A percentile compares a stretch with the other conserved stretches of the same genome.
These are phyloP conservation scores for Scutellaria baicalensis DNA, from an alignment of 257 asterid genomes.

Conservation along the genomic window DNA sequence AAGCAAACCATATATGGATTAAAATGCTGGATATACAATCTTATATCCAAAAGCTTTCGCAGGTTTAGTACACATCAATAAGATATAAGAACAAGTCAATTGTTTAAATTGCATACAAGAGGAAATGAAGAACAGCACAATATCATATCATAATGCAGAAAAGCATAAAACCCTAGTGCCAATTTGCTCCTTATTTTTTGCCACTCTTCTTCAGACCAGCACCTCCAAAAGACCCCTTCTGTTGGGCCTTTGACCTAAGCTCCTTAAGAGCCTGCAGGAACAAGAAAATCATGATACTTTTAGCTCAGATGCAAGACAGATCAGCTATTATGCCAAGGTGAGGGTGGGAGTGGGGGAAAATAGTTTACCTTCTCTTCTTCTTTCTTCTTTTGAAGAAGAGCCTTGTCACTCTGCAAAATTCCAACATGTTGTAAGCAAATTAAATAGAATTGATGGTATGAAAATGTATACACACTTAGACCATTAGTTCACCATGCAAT, in stretches of 20 bases:
- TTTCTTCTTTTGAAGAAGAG: slow-evolving; percentile 67
- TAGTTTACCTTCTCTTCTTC: slow-evolving; percentile 69
- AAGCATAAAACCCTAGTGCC: not conserved
- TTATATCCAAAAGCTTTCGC: not conserved
- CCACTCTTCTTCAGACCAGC: slow-evolving; percentile 84
- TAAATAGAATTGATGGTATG: not conserved
- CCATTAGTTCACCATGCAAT: not conserved
- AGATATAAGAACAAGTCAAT: not conserved
- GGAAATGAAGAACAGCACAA: not conserved
- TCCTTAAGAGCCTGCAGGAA: slow-evolving; percentile 61
- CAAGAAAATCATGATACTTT: not conserved
- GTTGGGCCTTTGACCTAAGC: slow-evolving; percentile 63
- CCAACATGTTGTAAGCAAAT: not conserved
- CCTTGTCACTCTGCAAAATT: slow-evolving; percentile 52
- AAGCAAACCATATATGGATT: not conserved
- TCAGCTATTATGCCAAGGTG: not conserved
- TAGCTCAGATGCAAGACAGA: not conserved
- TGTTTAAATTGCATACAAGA: not conserved
- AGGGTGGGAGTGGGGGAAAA: not conserved
- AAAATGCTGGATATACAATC: not conserved
- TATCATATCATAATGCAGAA: not conserved
- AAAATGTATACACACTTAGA: not conserved
- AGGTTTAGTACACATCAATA: not conserved
- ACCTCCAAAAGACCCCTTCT: slow-evolving; percentile 68
- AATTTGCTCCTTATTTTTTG: slow-evolving; percentile 40